Base-by-base conservation (phyloP, 2,329 filamentous ascomycete genomes). In the Lecanicillium sp. region DNA sequence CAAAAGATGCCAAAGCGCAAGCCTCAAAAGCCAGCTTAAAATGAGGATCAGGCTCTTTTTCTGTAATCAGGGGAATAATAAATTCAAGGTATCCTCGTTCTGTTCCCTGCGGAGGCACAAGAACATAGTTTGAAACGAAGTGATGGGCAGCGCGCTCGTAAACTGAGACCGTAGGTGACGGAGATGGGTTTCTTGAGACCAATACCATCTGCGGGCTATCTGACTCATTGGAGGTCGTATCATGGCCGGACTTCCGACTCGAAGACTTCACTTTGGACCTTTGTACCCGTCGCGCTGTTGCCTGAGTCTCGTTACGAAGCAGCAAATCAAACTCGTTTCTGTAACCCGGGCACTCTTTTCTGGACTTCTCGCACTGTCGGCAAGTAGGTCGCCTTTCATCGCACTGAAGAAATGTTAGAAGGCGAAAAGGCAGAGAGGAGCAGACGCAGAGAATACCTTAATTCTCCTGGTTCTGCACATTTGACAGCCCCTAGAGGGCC, bases 391-490 rank as follows among this genome's bases (percentile, higher is more conserved):
- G 80, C 29, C 70, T 75, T 57, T 83, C 79, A 55, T 83, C 79
- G 56, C 79, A 83, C 79, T 83, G n/a, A 48, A 13, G 18, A 17
- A 25, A 9, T 36, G 29, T 32, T 36, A 36, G 32, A 30, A 17
- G 8, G 8, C 15, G 19, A 12, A 28, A n/a, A 19, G 27, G 10
- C 14, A 29, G 17, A 39, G 29, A n/a, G 22, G 7, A 25, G 7
- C 22, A 25, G 11, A 25, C 10, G 32, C 19, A 17, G 15, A 18
- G 25, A 29, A 29, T 68, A 83, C 82, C 72, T 86, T 86, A 55
- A 87, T 86, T 49, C 81, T 72, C 47, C 82, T 71, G 27, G 73
- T 81, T 55, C 81, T 74, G 57, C 82, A 87, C 74, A 81, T 85
- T 62, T 84, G 81, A 52, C 82, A 87, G 50, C 81, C 82, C 61